These are phyloP conservation scores for Beauveria sp. DNA, from an alignment of 2,329 filamentous ascomycete genomes.

Conservation along the genomic window DNA sequence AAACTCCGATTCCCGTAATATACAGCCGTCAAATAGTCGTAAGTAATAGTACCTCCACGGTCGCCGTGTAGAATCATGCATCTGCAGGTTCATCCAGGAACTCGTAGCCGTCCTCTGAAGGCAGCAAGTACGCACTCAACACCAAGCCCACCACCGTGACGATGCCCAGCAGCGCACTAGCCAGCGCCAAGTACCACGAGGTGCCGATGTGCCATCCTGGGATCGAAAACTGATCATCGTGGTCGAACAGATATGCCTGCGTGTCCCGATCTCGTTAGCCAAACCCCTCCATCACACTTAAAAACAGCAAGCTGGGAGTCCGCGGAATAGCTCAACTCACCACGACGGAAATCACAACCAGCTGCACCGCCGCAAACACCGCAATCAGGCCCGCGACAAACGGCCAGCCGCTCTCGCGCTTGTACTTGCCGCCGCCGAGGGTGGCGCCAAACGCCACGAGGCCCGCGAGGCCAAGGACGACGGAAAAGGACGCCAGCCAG, in stretches of 20 bases:
- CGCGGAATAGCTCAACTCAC: slow-evolving; percentile 40
- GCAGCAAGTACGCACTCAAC: slow-evolving; percentile 61
- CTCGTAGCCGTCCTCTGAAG: slow-evolving; percentile 81
- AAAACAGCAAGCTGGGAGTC: too few species aligned
- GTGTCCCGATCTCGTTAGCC: neutral
- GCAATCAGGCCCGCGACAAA: slow-evolving; percentile 60
- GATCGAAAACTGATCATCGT: slow-evolving; percentile 74
- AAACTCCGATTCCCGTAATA: neutral
- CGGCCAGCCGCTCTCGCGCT: slow-evolving; percentile 77
- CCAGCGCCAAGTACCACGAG: slow-evolving; percentile 65
- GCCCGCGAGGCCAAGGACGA: slow-evolving; percentile 73
- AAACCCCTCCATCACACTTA: too few species aligned
- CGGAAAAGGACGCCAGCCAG: slow-evolving; percentile 78
- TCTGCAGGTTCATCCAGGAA: slow-evolving; percentile 47
- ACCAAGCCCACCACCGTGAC: slow-evolving; percentile 51
- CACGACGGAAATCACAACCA: slow-evolving; percentile 73
- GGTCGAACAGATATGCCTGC: slow-evolving; percentile 75
- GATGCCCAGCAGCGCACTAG: slow-evolving; percentile 46
- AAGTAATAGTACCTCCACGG: too few species aligned
- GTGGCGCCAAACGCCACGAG: slow-evolving; percentile 75
- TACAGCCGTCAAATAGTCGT: neutral
- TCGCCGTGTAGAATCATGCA: slow-evolving; percentile 31
- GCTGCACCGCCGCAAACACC: slow-evolving; percentile 60
- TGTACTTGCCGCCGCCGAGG: slow-evolving; percentile 68
- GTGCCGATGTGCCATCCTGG: slow-evolving; percentile 73